phyloP scores from a whole-genome alignment of 805 yeast species.

The Wickerhamiella sorbophila region DNA sequence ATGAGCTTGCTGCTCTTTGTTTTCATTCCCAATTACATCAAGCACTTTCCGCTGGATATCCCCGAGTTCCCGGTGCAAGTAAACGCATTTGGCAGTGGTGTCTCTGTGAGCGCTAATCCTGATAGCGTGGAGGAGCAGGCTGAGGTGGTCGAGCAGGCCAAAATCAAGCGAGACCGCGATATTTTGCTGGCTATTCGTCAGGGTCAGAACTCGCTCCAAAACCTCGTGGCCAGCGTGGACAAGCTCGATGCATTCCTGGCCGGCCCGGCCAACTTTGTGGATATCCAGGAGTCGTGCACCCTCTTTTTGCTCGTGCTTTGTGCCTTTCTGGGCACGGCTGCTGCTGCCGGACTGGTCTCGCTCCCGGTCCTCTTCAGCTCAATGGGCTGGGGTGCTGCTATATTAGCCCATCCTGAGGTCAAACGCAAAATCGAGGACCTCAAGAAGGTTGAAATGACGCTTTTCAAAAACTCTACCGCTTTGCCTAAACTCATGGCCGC shows the following conservation, averaged over 20 bases:
- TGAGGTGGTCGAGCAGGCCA: constrained; percentile 4
- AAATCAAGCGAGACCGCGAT: constrained; percentile 11
- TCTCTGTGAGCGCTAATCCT: neutral
- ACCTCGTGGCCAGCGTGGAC: constrained; percentile 37
- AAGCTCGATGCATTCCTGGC: constrained; percentile 39
- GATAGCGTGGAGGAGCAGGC: constrained; percentile 16
- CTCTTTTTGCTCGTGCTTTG: constrained; percentile 33
- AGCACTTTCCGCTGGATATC: constrained; percentile 15
- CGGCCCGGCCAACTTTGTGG: constrained; percentile 55
- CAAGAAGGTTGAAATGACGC: constrained; percentile 12
- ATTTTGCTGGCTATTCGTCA: constrained; percentile 14
- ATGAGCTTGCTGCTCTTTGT: constrained; percentile 39
- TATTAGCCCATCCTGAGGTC: constrained; percentile 46
- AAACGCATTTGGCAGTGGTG: constrained; percentile 1
- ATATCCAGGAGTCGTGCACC: constrained; percentile 52
- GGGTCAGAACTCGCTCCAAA: constrained; percentile 49
- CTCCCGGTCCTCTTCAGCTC: constrained; percentile 46
- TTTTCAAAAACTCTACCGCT: constrained; percentile 18
- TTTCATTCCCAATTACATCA: constrained; percentile 52
- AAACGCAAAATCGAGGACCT: constrained; percentile 21
- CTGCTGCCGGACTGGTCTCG: constrained; percentile 32
- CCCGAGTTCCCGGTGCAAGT: constrained; percentile 1
- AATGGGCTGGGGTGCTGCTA: constrained; percentile 41
- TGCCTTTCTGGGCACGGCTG: constrained; percentile 20
- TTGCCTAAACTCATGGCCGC: constrained; percentile 25